A percentile compares a stretch with the other conserved stretches of the same genome.
Conservation (phyloP, 176 grass and related monocot genomes). For the Oryza brachyantha region DNA sequence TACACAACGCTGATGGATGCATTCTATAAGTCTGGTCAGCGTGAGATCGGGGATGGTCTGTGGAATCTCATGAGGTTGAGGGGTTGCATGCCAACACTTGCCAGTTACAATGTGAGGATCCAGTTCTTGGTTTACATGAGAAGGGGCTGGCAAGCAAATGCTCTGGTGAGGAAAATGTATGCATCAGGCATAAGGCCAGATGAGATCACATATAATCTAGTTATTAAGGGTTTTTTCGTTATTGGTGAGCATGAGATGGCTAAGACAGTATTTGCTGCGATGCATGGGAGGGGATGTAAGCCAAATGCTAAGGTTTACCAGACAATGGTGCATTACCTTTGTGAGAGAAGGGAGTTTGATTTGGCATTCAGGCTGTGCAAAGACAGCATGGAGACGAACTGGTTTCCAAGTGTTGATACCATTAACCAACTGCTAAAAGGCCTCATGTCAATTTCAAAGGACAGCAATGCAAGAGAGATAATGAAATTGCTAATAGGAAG, state of each 20-base stretch:
- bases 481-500: slow-evolving; percentile 61
- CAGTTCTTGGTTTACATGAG: slow-evolving; percentile 69
- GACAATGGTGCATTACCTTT: slow-evolving; percentile 97
- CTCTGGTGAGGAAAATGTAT: slow-evolving; percentile 61
- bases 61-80: slow-evolving; percentile 94
- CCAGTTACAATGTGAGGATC: slow-evolving; percentile 95
- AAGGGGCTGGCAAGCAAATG: slow-evolving; percentile 75
- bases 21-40: slow-evolving; percentile 63
- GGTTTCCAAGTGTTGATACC: slow-evolving; percentile 63
- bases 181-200: slow-evolving; percentile 54
- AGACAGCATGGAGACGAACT: slow-evolving; percentile 82
- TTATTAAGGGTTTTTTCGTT: slow-evolving; percentile 93
- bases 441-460: slow-evolving; percentile 59
- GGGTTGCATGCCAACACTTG: slow-evolving; percentile 61
- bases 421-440: slow-evolving; percentile 68
- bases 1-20: slow-evolving; percentile 79
- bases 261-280: slow-evolving; percentile 58
- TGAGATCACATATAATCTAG: slow-evolving; percentile 82
- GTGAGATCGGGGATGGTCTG: slow-evolving; percentile 74
- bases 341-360: slow-evolving; percentile 63
- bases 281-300: slow-evolving; percentile 74
- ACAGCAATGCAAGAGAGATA: slow-evolving; percentile 69
- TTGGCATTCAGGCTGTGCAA: slow-evolving; percentile 77
- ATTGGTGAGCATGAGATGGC: slow-evolving; percentile 84
- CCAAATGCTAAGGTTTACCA: slow-evolving; percentile 81